Base-by-base conservation (phyloP, 306 rosid genomes). In the Abrus pulchellus region DNA sequence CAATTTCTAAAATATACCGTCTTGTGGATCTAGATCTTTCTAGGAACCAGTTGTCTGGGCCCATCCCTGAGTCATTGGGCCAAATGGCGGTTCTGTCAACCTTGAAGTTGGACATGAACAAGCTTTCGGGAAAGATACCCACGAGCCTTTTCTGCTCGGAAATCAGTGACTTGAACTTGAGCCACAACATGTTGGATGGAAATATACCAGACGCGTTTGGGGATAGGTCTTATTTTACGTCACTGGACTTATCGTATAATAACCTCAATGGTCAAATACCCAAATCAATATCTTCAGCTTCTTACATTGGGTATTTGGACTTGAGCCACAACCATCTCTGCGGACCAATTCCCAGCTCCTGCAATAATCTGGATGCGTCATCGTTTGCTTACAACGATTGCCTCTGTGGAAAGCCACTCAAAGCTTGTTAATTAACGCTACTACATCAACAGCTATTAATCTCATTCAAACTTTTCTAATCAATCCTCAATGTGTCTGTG, bases 361-460 rank as follows among this genome's bases (percentile, higher is more conserved):
- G 90, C 52, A 87, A 92, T 56, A 86, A 87, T 64, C 74, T 86
- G 0, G 94, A 89, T 74, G 94, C 90, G 20, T 85, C 97, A 32
- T 92, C 97, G 12, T 89, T 94, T 77, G 75, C 29, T 10, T 84
- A 52, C 89, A 94, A 94, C 27, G 89, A 82, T 64, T 94, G 98
- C 55, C 85, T 92, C 0, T 94, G 98, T 47, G 98, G 97, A 68
- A 92, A 89, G 88, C 97, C 98, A 29, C 87, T 94, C 20, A 86
- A 88, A 83, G 41, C 89, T 72, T 94, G 98, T 75, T 90, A 81
- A 41, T 30, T 33, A 60, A 1, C 43, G 1, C 2, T 57, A 8
- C 40, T 9, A 1, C 30, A 14, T 38, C 49, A 64, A 3, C 68
- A 20, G 2, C 6, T n/a, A 65, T 67, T 67, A 1, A 13, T 14